Evolutionary conservation across 257 asterid species (phyloP).

Genomic region (Nyctanthes arbortristis): DNA sequence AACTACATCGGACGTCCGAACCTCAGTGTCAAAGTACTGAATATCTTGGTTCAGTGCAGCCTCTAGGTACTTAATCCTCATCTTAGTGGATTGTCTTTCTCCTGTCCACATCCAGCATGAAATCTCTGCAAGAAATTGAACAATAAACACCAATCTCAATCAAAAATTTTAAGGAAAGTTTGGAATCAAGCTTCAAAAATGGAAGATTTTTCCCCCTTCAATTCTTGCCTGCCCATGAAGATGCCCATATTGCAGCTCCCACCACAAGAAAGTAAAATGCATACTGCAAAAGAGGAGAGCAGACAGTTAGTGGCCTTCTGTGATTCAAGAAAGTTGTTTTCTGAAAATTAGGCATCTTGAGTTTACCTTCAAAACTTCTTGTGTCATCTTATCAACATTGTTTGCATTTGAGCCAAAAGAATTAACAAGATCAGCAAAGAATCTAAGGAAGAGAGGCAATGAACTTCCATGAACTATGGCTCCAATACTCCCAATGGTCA

Average conservation of each 20-base stretch:
- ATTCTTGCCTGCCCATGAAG: slow-evolving; percentile 96
- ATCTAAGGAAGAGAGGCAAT: slow-evolving; percentile 89
- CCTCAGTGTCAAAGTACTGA: slow-evolving; percentile 79
- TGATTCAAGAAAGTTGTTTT: too few relatives aligned
- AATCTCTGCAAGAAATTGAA: slow-evolving; percentile 60
- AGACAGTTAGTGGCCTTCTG: too few relatives aligned
- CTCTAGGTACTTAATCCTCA: slow-evolving; percentile 83
- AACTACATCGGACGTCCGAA: slow-evolving; percentile 89
- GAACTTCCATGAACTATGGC: slow-evolving; percentile 95
- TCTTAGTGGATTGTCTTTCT: slow-evolving; percentile 84
- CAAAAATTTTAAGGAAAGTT: slow-evolving; percentile 16
- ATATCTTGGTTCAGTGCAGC: slow-evolving; percentile 88
- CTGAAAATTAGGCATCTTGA: too few relatives aligned
- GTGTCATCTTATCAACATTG: slow-evolving; percentile 93
- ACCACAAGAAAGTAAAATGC: slow-evolving; percentile 97
- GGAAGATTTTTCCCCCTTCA: background rate
- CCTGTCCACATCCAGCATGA: slow-evolving; percentile 99
- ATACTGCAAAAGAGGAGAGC: slow-evolving; percentile 86
- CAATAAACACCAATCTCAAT: slow-evolving; percentile 11
- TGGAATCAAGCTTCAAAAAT: background rate
- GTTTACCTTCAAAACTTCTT: slow-evolving; percentile 87
- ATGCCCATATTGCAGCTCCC: slow-evolving; percentile 99
- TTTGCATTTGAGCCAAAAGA: slow-evolving; percentile 90
- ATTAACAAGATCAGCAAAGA: slow-evolving; percentile 98
- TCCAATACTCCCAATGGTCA: slow-evolving; percentile 87